Conservation (phyloP, 2,329 filamentous ascomycete genomes). For the Verticillium longisporum region DNA sequence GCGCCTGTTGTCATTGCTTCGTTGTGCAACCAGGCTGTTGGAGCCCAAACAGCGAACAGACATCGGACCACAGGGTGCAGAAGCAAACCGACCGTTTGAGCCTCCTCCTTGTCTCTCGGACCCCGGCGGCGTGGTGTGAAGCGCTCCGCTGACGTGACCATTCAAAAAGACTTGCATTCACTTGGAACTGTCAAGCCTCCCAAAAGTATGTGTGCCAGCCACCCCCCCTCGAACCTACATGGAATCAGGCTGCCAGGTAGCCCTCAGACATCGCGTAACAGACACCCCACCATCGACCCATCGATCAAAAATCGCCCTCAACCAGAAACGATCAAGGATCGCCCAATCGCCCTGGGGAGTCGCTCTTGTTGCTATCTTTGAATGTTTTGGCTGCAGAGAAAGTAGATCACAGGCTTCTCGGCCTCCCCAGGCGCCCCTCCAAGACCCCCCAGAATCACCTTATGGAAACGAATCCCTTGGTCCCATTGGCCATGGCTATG, state of each 20-base stretch:
- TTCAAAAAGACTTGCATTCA: not conserved
- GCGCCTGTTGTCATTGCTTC: not conserved
- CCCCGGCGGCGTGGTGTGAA: not conserved
- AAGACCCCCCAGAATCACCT: not conserved
- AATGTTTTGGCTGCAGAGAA: not conserved
- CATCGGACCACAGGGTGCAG: not conserved
- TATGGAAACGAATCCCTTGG: not conserved
- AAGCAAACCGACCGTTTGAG: not conserved
- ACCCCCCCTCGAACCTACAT: not conserved
- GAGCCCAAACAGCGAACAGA: not conserved
- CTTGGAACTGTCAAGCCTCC: not conserved
- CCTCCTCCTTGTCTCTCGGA: not conserved
- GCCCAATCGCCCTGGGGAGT: not conserved
- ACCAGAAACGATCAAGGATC: not conserved
- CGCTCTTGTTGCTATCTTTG: not conserved
- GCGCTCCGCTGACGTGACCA: not conserved
- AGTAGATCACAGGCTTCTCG: not conserved
- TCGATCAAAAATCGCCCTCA: not conserved
- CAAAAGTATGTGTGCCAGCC: not conserved
- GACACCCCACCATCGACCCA: not conserved
- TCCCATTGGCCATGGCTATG: slow-evolving; percentile 6
- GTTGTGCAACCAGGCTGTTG: not conserved
- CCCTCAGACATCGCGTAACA: not conserved
- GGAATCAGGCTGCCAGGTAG: not conserved
- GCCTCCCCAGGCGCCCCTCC: not conserved